Evolutionary conservation across 352 stramenopile species (phyloP).

Genomic region (Pythium vanterpoolii): DNA sequence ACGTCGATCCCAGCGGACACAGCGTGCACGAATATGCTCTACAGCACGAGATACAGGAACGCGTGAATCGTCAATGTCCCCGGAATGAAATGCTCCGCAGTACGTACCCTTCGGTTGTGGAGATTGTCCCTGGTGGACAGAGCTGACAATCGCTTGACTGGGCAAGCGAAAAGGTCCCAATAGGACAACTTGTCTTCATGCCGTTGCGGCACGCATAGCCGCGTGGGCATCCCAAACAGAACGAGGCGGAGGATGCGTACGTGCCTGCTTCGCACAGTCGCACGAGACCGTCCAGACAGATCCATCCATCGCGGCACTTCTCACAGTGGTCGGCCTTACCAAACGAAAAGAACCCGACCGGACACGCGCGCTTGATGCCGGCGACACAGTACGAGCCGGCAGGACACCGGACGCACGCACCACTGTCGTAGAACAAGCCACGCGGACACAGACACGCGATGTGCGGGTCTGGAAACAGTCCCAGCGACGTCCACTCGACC

Average conservation of each 20-base stretch:
- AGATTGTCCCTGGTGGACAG: slow-evolving; percentile 60
- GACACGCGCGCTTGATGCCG: slow-evolving; percentile 49
- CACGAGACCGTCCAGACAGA: slow-evolving; percentile 52
- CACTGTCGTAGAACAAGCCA: slow-evolving; percentile 48
- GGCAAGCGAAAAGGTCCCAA: slow-evolving; percentile 39
- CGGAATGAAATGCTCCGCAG: neutral
- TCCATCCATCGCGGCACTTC: slow-evolving; percentile 53
- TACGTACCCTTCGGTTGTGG: slow-evolving; percentile 34
- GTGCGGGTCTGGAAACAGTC: slow-evolving; percentile 48
- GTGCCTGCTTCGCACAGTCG: slow-evolving; percentile 53
- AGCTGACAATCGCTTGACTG: slow-evolving; percentile 47
- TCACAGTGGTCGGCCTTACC: slow-evolving; percentile 51
- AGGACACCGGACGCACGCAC: slow-evolving; percentile 45
- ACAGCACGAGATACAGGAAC: neutral
- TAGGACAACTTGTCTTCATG: slow-evolving; percentile 37
- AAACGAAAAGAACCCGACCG: slow-evolving; percentile 53
- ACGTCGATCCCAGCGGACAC: slow-evolving; percentile 43
- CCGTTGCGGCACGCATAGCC: slow-evolving; percentile 62
- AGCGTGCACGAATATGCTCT: slow-evolving; percentile 40
- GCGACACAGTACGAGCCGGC: slow-evolving; percentile 55
- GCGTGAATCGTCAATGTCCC: neutral
- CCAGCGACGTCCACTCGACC: slow-evolving; percentile 52
- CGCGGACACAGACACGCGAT: slow-evolving; percentile 53
- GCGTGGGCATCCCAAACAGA: slow-evolving; percentile 40
- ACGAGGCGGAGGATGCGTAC: slow-evolving; percentile 34